Evolutionary conservation across 306 rosid species (phyloP).

Genomic region (Casuarina cunninghamiana): DNA sequence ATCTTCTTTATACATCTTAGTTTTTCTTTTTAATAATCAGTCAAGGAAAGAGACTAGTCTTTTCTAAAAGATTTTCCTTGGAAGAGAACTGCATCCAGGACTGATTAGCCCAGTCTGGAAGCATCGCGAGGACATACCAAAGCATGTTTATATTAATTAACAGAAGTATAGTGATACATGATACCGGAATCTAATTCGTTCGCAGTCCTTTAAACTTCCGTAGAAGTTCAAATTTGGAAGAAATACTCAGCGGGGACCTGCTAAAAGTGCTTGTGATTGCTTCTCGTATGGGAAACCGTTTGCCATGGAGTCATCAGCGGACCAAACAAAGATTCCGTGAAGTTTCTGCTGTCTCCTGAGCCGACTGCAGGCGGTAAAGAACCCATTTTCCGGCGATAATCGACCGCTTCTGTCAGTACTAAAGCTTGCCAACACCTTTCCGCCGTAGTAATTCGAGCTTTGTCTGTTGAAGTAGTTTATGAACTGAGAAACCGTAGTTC

Average conservation of each 20-base stretch:
- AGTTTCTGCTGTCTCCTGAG: constrained; percentile 51
- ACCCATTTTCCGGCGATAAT: constrained; percentile 52
- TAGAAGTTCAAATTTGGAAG: neutral
- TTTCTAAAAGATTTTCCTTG: no score
- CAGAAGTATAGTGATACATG: neutral
- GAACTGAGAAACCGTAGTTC: constrained; percentile 60
- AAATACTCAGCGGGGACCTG: constrained; percentile 28
- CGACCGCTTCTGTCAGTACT: constrained; percentile 64
- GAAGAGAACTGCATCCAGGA: no score
- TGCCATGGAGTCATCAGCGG: constrained; percentile 72
- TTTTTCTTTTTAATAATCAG: no score
- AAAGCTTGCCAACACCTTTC: constrained; percentile 68
- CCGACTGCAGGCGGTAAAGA: constrained; percentile 53
- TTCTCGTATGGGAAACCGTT: constrained; percentile 64
- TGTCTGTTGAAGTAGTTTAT: constrained; percentile 59
- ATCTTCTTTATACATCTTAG: no score
- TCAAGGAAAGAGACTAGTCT: no score
- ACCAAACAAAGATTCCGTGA: constrained; percentile 76
- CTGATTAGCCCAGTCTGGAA: no score
- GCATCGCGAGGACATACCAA: no score
- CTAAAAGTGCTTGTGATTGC: constrained; percentile 63
- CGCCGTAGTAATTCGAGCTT: constrained; percentile 57
- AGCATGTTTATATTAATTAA: neutral
- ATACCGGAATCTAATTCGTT: no score
- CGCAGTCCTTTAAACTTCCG: no score